Evolutionary conservation across 2,329 filamentous ascomycete species (phyloP).

Genomic region (Alternaria arborescens): DNA sequence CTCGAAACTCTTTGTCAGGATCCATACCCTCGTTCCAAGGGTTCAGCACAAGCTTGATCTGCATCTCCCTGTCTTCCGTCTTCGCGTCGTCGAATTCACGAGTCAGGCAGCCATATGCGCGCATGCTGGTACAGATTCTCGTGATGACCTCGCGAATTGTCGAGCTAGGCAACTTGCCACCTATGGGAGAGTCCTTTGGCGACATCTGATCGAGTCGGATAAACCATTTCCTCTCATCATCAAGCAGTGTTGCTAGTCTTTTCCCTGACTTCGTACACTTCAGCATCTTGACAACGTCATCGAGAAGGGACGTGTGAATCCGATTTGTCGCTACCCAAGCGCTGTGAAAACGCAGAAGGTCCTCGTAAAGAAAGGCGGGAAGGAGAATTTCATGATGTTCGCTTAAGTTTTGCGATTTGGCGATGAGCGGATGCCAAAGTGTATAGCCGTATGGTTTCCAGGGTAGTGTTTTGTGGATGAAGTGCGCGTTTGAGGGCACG

Average conservation of each 20-base stretch:
- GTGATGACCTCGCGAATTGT: conserved; percentile 14
- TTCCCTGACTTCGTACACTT: conserved; percentile 6
- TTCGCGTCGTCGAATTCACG: conserved; percentile 24
- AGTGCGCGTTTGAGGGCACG: conserved; percentile 12
- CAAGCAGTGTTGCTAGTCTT: conserved; percentile 6
- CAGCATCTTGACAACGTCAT: conserved; percentile 11
- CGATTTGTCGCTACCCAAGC: conserved; percentile 10
- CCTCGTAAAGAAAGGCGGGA: conserved; percentile 36
- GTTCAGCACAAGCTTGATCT: conserved; percentile 51
- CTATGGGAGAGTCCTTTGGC: conserved; percentile 50
- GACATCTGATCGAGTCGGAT: conserved; percentile 56
- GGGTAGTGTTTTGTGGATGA: conserved; percentile 24
- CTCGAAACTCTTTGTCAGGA: conserved; percentile 53
- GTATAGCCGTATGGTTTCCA: conserved; percentile 51
- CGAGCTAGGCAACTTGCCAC: neutral
- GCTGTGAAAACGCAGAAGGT: conserved; percentile 36
- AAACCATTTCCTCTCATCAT: conserved; percentile 41
- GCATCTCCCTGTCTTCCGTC: conserved; percentile 21
- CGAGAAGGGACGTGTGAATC: neutral
- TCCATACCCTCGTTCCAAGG: conserved; percentile 55
- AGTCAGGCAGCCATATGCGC: conserved; percentile 49
- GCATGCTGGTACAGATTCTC: conserved; percentile 52
- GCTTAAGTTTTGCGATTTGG: conserved; percentile 45
- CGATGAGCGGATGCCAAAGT: conserved; percentile 55
- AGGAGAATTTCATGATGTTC: conserved; percentile 27